Evolutionary conservation across 805 yeast species (phyloP).

Genomic region (Hanseniaspora lachancei): DNA sequence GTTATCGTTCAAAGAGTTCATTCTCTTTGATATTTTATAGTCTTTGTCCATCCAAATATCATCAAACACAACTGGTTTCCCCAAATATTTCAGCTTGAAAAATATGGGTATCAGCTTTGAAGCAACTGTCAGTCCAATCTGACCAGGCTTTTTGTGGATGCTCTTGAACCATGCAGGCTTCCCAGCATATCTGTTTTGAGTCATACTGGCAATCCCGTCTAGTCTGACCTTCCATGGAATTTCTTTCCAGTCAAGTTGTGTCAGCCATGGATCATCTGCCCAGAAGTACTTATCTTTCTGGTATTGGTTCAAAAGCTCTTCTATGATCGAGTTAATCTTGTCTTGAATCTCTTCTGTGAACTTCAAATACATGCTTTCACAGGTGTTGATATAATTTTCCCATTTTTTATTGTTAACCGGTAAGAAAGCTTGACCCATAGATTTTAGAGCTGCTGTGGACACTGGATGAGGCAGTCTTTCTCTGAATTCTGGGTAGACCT

Average conservation of each 20-base stretch:
- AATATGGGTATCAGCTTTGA: slow-evolving; percentile 67
- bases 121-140: slow-evolving; percentile 49
- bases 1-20: neutral
- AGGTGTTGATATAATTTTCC: slow-evolving; percentile 53
- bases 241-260: slow-evolving; percentile 78
- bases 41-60: slow-evolving; percentile 3
- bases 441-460: slow-evolving; percentile 73
- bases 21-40: neutral
- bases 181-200: slow-evolving; percentile 68
- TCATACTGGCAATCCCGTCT: slow-evolving; percentile 50
- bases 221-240: slow-evolving; percentile 49
- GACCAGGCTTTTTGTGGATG: slow-evolving; percentile 27
- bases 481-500: slow-evolving; percentile 56
- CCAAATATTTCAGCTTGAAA: slow-evolving; percentile 73
- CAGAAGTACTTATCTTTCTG: slow-evolving; percentile 27
- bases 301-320: slow-evolving; percentile 36
- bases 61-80: slow-evolving; percentile 59
- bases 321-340: slow-evolving; percentile 47
- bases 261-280: slow-evolving; percentile 71
- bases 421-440: slow-evolving; percentile 57
- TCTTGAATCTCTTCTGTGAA: slow-evolving; percentile 43
- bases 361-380: slow-evolving; percentile 56
- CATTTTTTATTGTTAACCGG: slow-evolving; percentile 61
- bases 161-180: slow-evolving; percentile 88
- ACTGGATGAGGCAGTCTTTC: slow-evolving; percentile 82